These are phyloP conservation scores for Irpex lacteus DNA, from an alignment of 1,284 basidiomycete genomes.

Conservation along the genomic window DNA sequence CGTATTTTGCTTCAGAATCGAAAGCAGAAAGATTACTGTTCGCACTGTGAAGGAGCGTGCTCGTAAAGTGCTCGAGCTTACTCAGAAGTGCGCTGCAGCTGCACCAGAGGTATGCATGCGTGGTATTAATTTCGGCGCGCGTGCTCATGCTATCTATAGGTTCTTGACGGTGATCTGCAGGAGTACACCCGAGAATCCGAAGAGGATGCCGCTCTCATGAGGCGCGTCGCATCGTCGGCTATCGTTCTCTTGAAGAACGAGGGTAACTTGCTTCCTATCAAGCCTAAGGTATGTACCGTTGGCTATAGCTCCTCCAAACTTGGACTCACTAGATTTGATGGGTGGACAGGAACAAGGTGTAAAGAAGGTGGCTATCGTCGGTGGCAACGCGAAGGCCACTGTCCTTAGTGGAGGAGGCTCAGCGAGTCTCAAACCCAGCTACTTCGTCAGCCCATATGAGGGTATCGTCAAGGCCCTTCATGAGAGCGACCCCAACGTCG, in stretches of 20 bases:
- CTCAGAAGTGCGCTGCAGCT: conserved; percentile 58
- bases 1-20: conserved; percentile 32
- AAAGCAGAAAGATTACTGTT: conserved; percentile 59
- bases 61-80: conserved; percentile 60
- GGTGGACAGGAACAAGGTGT: conserved; percentile 29
- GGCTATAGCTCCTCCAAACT: background rate
- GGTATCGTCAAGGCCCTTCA: conserved; percentile 57
- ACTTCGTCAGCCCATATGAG: conserved; percentile 69
- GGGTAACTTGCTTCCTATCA: conserved; percentile 55
- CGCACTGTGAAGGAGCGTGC: conserved; percentile 72
- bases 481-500: conserved; percentile 38
- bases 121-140: background rate
- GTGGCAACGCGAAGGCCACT: conserved; percentile 69
- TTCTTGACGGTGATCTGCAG: conserved; percentile 63
- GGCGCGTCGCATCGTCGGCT: conserved; percentile 58
- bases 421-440: conserved; percentile 70
- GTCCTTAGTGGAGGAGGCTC: conserved; percentile 76
- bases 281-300: conserved; percentile 28
- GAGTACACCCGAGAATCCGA: conserved; percentile 61
- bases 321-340: background rate
- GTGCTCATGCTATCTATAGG: conserved; percentile 29
- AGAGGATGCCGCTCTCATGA: conserved; percentile 60
- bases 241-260: conserved; percentile 80
- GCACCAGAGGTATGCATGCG: conserved; percentile 50
- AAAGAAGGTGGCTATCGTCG: conserved; percentile 74